Percentiles rank a stretch among this genome's conserved stretches.
Evolutionary conservation across 2,329 filamentous ascomycete species (phyloP).

Genomic region (Metarhizium sp.): DNA sequence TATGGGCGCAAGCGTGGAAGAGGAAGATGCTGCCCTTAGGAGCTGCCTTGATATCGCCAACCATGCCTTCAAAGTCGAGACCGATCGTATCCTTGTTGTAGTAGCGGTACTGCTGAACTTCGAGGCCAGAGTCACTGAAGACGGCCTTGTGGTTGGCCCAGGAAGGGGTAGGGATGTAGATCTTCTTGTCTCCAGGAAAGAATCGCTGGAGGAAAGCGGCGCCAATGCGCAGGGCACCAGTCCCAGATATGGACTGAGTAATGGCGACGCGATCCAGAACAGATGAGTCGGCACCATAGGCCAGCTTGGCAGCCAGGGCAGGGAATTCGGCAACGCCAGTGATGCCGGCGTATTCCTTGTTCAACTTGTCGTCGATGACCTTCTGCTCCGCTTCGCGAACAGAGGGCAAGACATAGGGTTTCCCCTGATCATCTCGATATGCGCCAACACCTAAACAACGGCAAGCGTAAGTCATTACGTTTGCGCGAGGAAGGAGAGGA

Average conservation of each 20-base stretch:
- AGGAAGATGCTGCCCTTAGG: conserved; percentile 83
- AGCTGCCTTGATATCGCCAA: conserved; percentile 82
- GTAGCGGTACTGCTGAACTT: conserved; percentile 94
- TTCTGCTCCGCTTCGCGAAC: conserved; percentile 84
- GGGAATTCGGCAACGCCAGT: conserved; percentile 93
- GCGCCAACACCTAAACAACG: conserved; percentile 70
- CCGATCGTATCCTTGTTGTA: conserved; percentile 99
- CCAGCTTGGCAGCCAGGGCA: conserved; percentile 80
- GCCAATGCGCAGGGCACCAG: conserved; percentile 88
- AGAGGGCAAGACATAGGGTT: conserved; percentile 94
- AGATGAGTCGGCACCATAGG: conserved; percentile 74
- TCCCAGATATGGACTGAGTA: conserved; percentile 97
- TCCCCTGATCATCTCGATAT: conserved; percentile 96
- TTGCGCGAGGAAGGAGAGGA: conserved; percentile 10
- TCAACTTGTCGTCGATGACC: conserved; percentile 65
- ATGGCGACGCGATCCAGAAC: conserved; percentile 75
- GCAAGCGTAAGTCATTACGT: conserved; percentile 2
- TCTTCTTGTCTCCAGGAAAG: conserved; percentile 85
- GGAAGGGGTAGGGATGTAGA: conserved; percentile 92
- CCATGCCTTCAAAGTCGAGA: conserved; percentile 90
- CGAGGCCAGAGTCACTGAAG: conserved; percentile 85
- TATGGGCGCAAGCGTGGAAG: conserved; percentile 95
- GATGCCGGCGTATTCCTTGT: conserved; percentile 98
- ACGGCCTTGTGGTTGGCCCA: conserved; percentile 98
- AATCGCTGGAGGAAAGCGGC: conserved; percentile 87